A percentile compares a stretch with the other conserved stretches of the same genome.
Conservation (phyloP, 2,329 filamentous ascomycete genomes). For the Gyromitra esculenta region DNA sequence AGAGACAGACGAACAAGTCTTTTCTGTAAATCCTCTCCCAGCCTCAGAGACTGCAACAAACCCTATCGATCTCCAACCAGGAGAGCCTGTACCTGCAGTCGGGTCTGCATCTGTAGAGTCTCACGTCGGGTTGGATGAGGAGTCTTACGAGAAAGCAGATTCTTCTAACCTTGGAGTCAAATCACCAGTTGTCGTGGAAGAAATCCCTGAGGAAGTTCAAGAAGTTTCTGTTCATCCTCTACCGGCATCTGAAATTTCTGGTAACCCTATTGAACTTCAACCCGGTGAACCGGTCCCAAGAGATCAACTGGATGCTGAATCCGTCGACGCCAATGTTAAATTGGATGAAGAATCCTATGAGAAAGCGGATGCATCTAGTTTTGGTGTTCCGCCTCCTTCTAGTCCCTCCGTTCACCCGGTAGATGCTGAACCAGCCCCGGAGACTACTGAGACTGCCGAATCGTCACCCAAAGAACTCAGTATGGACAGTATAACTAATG, state of each 20-base stretch:
- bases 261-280: conserved; percentile 81
- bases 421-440: background rate
- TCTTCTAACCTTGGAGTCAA: conserved; percentile 59
- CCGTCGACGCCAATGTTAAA: conserved; percentile 74
- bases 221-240: conserved; percentile 42
- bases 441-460: background rate
- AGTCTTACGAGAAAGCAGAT: conserved; percentile 84
- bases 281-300: conserved; percentile 83
- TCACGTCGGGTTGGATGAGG: conserved; percentile 80
- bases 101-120: conserved; percentile 68
- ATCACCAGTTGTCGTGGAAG: conserved; percentile 51
- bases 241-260: conserved; percentile 57
- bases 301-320: conserved; percentile 65
- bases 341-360: conserved; percentile 88
- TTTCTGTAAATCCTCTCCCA: conserved; percentile 42
- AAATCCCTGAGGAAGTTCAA: conserved; percentile 54
- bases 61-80: conserved; percentile 79
- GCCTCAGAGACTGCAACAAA: conserved; percentile 67
- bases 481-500: conserved; percentile 6
- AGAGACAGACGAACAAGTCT: conserved; percentile 54
- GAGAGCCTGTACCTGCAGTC: conserved; percentile 76
- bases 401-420: conserved; percentile 1
- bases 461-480: background rate
- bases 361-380: conserved; percentile 62
- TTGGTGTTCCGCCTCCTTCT: conserved; percentile 5